Percentiles rank a stretch among this genome's conserved stretches.
phyloP scores from a whole-genome alignment of 352 stramenopile genomes.

The Globisporangium alternatum region DNA sequence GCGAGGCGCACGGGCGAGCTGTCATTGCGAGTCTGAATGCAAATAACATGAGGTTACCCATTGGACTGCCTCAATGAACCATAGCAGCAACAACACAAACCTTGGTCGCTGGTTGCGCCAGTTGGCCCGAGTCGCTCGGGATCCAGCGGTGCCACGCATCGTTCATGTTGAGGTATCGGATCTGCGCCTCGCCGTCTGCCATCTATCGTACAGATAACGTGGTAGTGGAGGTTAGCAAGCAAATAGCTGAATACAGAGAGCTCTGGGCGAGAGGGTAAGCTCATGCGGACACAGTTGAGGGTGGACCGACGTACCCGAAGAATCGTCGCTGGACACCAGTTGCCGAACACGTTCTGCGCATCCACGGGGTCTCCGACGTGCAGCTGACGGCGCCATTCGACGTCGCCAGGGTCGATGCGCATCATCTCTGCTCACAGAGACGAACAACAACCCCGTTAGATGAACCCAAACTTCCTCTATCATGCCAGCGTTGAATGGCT shows the following conservation, averaged over 20 bases:
- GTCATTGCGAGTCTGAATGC: slow-evolving; percentile 48
- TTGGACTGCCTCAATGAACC: neutral
- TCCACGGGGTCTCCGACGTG: slow-evolving; percentile 63
- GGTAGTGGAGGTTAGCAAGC: neutral
- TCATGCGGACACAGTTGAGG: neutral
- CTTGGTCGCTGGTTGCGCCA: slow-evolving; percentile 57
- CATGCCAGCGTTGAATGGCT: neutral
- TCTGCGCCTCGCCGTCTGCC: slow-evolving; percentile 50
- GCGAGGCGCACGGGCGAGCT: slow-evolving; percentile 55
- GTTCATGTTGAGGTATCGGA: slow-evolving; percentile 86
- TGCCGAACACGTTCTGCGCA: slow-evolving; percentile 80
- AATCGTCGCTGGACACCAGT: slow-evolving; percentile 74
- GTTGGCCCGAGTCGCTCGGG: slow-evolving; percentile 54
- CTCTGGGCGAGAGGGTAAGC: neutral
- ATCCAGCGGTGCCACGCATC: slow-evolving; percentile 69
- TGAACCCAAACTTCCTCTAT: neutral
- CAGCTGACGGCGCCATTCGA: slow-evolving; percentile 72
- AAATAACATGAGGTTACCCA: neutral
- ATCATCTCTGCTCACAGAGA: slow-evolving; percentile 63
- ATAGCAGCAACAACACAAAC: slow-evolving; percentile 18
- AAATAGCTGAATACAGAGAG: neutral
- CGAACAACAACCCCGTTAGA: slow-evolving; percentile 8
- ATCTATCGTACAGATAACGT: slow-evolving; percentile 24
- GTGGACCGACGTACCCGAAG: slow-evolving; percentile 25
- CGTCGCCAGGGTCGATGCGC: slow-evolving; percentile 63